A percentile compares a stretch with the other conserved stretches of the same genome.
phyloP scores from a whole-genome alignment of 306 rosid species.

The Quercus ilex region DNA sequence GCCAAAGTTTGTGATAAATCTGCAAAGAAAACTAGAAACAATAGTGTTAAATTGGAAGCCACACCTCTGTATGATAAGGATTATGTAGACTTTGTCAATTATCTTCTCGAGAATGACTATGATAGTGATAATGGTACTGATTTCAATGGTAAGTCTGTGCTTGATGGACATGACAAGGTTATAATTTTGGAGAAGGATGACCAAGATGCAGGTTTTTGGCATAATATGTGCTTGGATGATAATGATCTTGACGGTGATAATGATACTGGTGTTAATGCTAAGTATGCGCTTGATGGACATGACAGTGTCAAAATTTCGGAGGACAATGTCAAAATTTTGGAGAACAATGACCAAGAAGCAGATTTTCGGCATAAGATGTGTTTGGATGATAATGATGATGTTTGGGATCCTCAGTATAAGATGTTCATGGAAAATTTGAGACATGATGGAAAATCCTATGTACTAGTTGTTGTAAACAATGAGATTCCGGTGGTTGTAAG shows the following conservation, averaged over 20 bases:
- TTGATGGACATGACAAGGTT: not conserved
- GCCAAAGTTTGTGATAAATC: not conserved
- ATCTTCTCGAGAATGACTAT: not conserved
- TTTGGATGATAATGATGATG: not conserved
- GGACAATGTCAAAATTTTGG: not conserved
- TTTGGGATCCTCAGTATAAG: slow-evolving; percentile 27
- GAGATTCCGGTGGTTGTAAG: slow-evolving; percentile 7
- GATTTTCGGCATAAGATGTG: not conserved
- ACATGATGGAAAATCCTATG: slow-evolving; percentile 32
- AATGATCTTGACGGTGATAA: slow-evolving; percentile 7
- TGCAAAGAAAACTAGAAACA: not conserved
- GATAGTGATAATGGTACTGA: slow-evolving; percentile 9
- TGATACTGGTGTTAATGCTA: not conserved
- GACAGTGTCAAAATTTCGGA: not conserved
- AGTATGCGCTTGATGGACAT: not conserved
- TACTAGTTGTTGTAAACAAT: slow-evolving; percentile 1
- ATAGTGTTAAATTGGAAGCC: slow-evolving; percentile 1
- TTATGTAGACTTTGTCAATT: not conserved
- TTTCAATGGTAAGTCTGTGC: not conserved
- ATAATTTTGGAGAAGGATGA: not conserved
- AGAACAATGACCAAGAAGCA: not conserved
- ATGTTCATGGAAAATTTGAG: slow-evolving; percentile 30
- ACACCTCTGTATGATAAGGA: not conserved
- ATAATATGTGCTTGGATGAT: not conserved
- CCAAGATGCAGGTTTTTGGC: not conserved